Evolutionary conservation across 2,329 filamentous ascomycete genomes (phyloP).

Genomic region (Karstenula rhodostoma): DNA sequence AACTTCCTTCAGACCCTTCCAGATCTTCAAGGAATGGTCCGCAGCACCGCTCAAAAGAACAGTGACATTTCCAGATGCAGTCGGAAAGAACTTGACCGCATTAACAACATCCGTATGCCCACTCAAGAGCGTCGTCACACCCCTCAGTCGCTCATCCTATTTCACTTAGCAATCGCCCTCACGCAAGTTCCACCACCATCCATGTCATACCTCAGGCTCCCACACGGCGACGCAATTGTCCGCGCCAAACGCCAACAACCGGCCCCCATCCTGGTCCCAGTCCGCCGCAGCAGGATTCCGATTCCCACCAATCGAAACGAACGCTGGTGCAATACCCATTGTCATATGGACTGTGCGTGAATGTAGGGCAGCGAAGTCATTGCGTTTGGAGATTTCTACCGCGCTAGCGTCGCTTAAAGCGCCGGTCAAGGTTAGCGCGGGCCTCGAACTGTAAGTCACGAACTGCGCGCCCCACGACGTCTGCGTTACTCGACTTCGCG

Average conservation of each 20-base stretch:
- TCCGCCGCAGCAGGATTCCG: constrained; percentile 88
- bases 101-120: constrained; percentile 85
- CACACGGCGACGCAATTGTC: constrained; percentile 90
- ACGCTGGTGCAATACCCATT: constrained; percentile 52
- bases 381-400: constrained; percentile 37
- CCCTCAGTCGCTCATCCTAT: constrained; percentile 58
- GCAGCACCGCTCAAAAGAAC: constrained; percentile 81
- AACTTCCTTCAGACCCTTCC: constrained; percentile 50
- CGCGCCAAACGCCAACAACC: constrained; percentile 85
- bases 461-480: constrained; percentile 1
- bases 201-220: constrained; percentile 73
- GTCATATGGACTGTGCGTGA: constrained; percentile 25
- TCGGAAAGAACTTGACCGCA: constrained; percentile 78
- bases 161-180: constrained; percentile 21
- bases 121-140: constrained; percentile 72
- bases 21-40: constrained; percentile 77
- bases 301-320: constrained; percentile 84
- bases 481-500: not conserved
- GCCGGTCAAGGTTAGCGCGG: constrained; percentile 22
- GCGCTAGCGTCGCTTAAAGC: constrained; percentile 43
- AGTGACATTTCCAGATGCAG: constrained; percentile 56
- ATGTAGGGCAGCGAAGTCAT: constrained; percentile 24
- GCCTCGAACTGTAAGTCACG: not conserved
- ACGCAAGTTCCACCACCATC: not conserved
- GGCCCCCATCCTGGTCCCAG: constrained; percentile 73